Evolutionary conservation across 768 basidiomycete genomes (phyloP).

Genomic region (Mycena crocata): DNA sequence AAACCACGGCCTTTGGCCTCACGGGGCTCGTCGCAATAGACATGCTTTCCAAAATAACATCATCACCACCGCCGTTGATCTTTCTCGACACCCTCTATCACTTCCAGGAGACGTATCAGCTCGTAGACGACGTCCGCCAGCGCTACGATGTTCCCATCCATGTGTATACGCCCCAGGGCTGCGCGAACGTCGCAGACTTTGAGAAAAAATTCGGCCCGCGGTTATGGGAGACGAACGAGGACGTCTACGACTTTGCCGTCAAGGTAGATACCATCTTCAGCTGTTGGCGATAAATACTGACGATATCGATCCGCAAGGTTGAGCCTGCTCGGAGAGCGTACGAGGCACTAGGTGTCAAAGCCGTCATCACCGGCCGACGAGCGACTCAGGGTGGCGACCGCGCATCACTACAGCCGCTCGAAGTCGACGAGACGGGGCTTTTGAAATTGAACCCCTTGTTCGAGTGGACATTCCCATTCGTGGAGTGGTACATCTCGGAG

Average conservation of each 20-base stretch:
- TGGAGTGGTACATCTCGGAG: constrained; percentile 85
- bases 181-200: constrained; percentile 76
- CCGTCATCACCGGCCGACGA: constrained; percentile 95
- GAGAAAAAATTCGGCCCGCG: constrained; percentile 81
- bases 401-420: constrained; percentile 83
- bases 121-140: constrained; percentile 84
- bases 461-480: constrained; percentile 85
- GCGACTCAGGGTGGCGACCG: constrained; percentile 95
- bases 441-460: constrained; percentile 96
- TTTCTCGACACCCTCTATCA: constrained; percentile 98
- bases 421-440: constrained; percentile 90
- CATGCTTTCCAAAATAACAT: constrained; percentile 89
- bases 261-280: constrained; percentile 69
- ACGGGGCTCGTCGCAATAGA: constrained; percentile 95
- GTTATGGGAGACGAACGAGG: constrained; percentile 91
- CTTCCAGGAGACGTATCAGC: constrained; percentile 91
- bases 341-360: constrained; percentile 76
- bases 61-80: constrained; percentile 82
- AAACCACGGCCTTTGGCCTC: constrained; percentile 97
- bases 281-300: not conserved
- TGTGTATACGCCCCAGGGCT: constrained; percentile 83
- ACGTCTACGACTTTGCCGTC: constrained; percentile 89
- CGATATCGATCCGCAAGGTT: constrained; percentile 61
- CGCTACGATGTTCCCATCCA: constrained; percentile 80
- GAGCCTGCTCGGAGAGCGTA: constrained; percentile 95